Base-by-base conservation (phyloP, 192 early-diverging fungal species). In the Entomortierella chlamydospora region DNA sequence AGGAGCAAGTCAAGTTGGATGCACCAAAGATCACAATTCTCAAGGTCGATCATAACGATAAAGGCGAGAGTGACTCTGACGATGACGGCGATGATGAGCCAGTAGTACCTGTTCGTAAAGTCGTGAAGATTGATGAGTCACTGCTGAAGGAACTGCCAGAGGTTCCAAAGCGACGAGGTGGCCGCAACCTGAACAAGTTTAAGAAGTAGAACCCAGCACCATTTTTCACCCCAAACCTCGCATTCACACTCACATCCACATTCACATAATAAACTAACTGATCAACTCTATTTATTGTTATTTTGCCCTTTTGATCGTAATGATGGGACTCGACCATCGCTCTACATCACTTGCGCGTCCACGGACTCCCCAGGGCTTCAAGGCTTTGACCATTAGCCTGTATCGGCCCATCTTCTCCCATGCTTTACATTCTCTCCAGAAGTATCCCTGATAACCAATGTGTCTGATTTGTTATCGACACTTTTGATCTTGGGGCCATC, bases 101-200 rank as follows among this genome's bases (percentile, higher is more conserved):
- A 26, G 55, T 23, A 0, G 67, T 39, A 28, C 61, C 67, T 28
- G 67, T 64, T 5, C 74, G 74, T 49, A 78, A 78, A 30, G 34
- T 70, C 41, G 67, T 70, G 49, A 64, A 55, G 47, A 56, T 78
- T 25, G 74, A 78, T 23, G 45, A 63, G 45, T 45, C 74, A 23
- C 50, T 58, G 22, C 49, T 78, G 49, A 78, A 78, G 67, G 74
- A 78, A 34, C 23, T 78, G 55, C 74, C 74, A 12, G 67, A 69
- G 55, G 67, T 78, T 50, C 74, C 74, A 54, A 78, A 78, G 67
- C 58, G 60, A 37, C 74, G 74, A 31, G 74, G 74, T 15, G 74
- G 74, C 25, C 74, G 74, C 29, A 78, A 78, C 56, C 41, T 59
- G 67, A 69, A 78, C 56, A 78, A 78, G 31, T 78, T 61, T 50